A percentile compares a stretch with the other conserved stretches of the same genome.
Evolutionary conservation across 345 rosid species (phyloP).

Genomic region (Leavenworthia alabamica): DNA sequence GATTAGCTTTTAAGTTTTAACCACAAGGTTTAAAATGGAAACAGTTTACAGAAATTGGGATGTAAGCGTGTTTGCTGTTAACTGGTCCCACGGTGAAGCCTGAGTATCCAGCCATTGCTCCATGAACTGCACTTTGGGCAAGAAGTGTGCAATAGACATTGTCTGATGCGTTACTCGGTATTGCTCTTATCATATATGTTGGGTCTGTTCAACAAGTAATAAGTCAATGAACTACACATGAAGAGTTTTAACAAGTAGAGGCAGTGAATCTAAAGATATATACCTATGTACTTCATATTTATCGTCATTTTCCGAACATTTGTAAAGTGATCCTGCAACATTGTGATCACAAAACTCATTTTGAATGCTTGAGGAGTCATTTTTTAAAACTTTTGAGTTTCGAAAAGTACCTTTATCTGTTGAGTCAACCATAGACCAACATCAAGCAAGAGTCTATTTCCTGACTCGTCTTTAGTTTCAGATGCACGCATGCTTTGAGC

Average conservation of each 20-base stretch:
- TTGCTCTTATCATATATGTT: constrained; percentile 91
- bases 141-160: constrained; percentile 96
- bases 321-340: constrained; percentile 66
- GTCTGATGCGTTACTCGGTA: constrained; percentile 92
- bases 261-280: background rate
- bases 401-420: constrained; percentile 60
- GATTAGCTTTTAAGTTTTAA: background rate
- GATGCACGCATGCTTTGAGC: constrained; percentile 46
- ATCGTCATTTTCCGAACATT: constrained; percentile 54
- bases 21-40: background rate
- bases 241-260: background rate
- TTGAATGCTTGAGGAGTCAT: background rate
- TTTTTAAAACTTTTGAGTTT: background rate
- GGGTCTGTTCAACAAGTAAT: constrained; percentile 51
- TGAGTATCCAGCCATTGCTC: constrained; percentile 96
- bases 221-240: background rate
- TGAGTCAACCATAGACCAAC: constrained; percentile 86
- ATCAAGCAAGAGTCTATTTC: constrained; percentile 85
- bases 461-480: constrained; percentile 74
- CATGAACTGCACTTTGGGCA: constrained; percentile 94
- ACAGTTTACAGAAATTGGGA: constrained; percentile 68
- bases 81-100: constrained; percentile 97
- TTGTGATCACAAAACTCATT: background rate
- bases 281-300: constrained; percentile 94
- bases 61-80: constrained; percentile 83